phyloP scores from a whole-genome alignment of 805 yeast species.

The Priceomyces medius region DNA sequence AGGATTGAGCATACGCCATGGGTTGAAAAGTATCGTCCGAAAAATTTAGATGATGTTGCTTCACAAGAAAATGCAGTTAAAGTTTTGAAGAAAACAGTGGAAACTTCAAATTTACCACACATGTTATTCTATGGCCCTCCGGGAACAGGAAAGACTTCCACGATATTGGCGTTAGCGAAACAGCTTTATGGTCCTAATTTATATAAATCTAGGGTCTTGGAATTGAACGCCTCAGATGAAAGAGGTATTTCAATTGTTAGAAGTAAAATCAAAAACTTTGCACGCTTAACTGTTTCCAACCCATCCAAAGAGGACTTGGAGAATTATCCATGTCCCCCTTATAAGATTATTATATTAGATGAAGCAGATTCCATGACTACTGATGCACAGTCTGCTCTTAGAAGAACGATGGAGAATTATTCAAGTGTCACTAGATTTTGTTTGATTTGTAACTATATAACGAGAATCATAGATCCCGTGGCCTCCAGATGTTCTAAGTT shows the following conservation, averaged over 20 bases:
- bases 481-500: conserved; percentile 97
- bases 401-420: conserved; percentile 92
- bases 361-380: conserved; percentile 98
- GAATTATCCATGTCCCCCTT: conserved; percentile 94
- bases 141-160: conserved; percentile 90
- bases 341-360: conserved; percentile 86
- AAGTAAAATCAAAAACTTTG: conserved; percentile 82
- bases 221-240: conserved; percentile 87
- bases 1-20: conserved; percentile 67
- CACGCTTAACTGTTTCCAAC: conserved; percentile 78
- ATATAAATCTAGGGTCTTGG: conserved; percentile 69
- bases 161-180: conserved; percentile 77
- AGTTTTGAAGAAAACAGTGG: conserved; percentile 74
- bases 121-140: conserved; percentile 93
- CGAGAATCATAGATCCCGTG: conserved; percentile 93
- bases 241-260: conserved; percentile 87
- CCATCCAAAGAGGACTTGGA: conserved; percentile 67
- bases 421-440: conserved; percentile 89
- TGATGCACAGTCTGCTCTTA: conserved; percentile 92
- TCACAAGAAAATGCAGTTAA: conserved; percentile 89
- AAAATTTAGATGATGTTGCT: conserved; percentile 78
- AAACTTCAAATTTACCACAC: conserved; percentile 84
- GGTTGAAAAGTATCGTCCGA: conserved; percentile 96
- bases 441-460: conserved; percentile 91
- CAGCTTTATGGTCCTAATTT: conserved; percentile 73